phyloP scores from a whole-genome alignment of 495 filamentous ascomycete species.

The Podospora sp. region DNA sequence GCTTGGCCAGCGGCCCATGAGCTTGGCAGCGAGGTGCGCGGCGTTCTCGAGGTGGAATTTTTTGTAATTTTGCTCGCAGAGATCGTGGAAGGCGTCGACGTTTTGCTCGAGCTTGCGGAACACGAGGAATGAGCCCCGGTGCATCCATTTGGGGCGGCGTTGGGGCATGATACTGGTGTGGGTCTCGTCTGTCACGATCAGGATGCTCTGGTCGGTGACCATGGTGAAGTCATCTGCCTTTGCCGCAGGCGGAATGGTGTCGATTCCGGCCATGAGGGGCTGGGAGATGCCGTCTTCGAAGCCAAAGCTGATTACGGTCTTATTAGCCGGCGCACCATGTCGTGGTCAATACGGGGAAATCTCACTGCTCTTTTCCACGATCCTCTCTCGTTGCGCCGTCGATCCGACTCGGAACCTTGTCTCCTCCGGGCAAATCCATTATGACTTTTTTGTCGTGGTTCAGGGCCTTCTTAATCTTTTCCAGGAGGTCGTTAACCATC shows the following conservation, averaged over 20 bases:
- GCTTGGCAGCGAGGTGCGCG: conserved; percentile 9
- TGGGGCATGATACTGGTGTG: background rate
- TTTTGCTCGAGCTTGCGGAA: conserved; percentile 15
- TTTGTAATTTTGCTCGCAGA: background rate
- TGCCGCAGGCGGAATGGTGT: no score
- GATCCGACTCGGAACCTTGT: background rate
- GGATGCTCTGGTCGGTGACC: conserved; percentile 6
- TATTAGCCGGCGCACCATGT: background rate
- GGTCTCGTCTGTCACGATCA: conserved; percentile 6
- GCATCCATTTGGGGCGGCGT: conserved; percentile 1
- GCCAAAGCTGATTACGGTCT: conserved; percentile 4
- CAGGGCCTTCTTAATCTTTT: background rate
- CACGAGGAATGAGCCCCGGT: conserved; percentile 10
- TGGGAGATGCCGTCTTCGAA: conserved; percentile 15
- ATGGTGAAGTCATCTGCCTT: background rate
- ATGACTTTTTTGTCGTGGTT: background rate
- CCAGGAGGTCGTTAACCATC: background rate
- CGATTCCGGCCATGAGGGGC: conserved; percentile 11
- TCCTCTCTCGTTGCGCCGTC: conserved; percentile 10
- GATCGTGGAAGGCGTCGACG: conserved; percentile 7
- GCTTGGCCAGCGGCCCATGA: conserved; percentile 16
- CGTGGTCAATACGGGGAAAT: background rate
- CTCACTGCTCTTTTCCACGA: conserved; percentile 14
- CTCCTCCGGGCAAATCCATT: background rate
- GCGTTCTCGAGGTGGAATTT: background rate